Base-by-base conservation (phyloP, 306 rosid genomes). In the Prunus kanzakura region DNA sequence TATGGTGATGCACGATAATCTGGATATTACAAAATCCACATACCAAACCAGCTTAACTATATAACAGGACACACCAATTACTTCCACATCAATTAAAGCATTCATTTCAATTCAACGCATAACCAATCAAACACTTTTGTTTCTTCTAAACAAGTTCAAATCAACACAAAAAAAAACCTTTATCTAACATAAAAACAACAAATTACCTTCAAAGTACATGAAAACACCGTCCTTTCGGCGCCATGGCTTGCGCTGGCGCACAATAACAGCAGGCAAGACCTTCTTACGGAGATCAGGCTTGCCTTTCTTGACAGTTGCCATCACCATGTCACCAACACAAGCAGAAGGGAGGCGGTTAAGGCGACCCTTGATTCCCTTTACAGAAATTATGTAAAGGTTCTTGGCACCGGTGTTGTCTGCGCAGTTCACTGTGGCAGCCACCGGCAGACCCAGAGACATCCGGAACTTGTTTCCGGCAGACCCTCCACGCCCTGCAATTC, bases 251-350 rank as follows among this genome's bases (percentile, higher is more conserved):
- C 96, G 87, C 87, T 94, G 98, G 25, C 96, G 88, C 27, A 94
- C 98, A 70, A 94, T 91, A 76, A 91, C 97, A 2, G 98, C 97
- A 1, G 98, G 96, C 47, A 94, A 51, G 5, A 94, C 98, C 90
- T 93, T 93, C 86, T 93, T 93, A 76, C 97, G 85, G 19, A 93
- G 96, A 76, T 93, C 96, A 0, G 98, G 97, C 69, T 93, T 93
- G 2, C 97, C 97, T 47, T 94, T 91, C 91, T 94, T 94, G 6
- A 91, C 97, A 30, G 98, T 94, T 25, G 98, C 98, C 97, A 90
- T 94, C 3, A 94, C 98, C 97, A 94, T 94, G 82, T 94, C 97
- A 0, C 98, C 98, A 8, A 89, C 98, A 64, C 97, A 94, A 5
- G 98, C 98, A 0, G 97, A 94, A 1, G 98, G 98, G 62, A 94